Conservation (phyloP, 352 stramenopile species). For the Phytophthora sojae region DNA sequence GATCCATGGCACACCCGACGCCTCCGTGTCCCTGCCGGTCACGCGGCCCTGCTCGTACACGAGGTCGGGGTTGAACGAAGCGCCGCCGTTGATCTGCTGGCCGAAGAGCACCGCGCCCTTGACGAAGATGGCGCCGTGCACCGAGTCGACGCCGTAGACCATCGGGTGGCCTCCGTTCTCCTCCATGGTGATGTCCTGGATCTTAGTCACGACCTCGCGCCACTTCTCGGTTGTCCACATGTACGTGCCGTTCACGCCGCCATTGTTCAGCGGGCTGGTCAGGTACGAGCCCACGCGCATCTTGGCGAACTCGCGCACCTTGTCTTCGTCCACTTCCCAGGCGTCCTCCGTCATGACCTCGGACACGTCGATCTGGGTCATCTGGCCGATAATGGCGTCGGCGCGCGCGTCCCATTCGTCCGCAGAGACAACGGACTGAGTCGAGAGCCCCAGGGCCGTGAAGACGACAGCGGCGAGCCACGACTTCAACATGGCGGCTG, state of each 20-base stretch:
- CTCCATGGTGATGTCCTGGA: constrained; percentile 82
- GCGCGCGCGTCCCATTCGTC: not conserved
- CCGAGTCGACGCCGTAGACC: constrained; percentile 91
- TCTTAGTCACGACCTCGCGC: constrained; percentile 66
- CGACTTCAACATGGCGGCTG: not conserved
- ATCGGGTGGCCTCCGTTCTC: constrained; percentile 66
- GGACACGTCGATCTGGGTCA: constrained; percentile 92
- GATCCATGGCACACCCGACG: constrained; percentile 90
- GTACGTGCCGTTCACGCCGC: constrained; percentile 33
- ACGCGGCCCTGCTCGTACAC: constrained; percentile 76
- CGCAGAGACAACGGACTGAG: not conserved
- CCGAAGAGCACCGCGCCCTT: constrained; percentile 81
- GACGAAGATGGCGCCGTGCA: constrained; percentile 92
- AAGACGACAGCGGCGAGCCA: not conserved
- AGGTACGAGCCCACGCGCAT: constrained; percentile 90
- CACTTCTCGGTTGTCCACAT: constrained; percentile 73
- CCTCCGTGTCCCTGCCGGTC: constrained; percentile 85
- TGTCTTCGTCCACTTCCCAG: constrained; percentile 65
- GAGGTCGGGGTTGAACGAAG: constrained; percentile 88
- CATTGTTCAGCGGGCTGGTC: constrained; percentile 63
- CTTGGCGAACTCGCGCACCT: constrained; percentile 70
- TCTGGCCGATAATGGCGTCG: constrained; percentile 58
- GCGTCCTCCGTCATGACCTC: constrained; percentile 39
- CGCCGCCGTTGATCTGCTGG: constrained; percentile 89
- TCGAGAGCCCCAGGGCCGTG: not conserved